Evolutionary conservation across 169 alveolate species (phyloP).

Genomic region (Besnoitia besnoiti): DNA sequence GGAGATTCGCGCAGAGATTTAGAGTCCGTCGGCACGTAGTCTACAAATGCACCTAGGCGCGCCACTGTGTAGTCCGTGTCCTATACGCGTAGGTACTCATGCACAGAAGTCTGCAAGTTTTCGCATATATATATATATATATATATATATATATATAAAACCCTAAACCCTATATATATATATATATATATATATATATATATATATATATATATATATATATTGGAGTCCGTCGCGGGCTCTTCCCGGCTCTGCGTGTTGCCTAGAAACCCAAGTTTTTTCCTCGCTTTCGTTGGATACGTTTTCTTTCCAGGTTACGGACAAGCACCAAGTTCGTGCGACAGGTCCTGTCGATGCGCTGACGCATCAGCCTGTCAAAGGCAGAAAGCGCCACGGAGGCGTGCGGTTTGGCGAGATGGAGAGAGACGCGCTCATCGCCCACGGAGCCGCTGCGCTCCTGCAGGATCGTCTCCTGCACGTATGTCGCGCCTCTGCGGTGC

Average conservation of each 20-base stretch:
- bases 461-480: constrained; percentile 95
- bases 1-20: too few species aligned
- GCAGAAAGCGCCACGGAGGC: constrained; percentile 99
- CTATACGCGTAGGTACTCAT: too few species aligned
- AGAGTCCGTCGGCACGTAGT: too few species aligned
- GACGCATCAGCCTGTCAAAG: constrained; percentile 99
- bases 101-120: too few species aligned
- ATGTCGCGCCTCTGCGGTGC: neutral
- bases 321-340: constrained; percentile 95
- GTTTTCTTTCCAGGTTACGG: constrained; percentile 75
- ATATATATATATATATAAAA: too few species aligned
- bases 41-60: too few species aligned
- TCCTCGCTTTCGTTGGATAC: too few species aligned
- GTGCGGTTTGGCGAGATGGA: constrained; percentile 99
- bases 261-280: neutral
- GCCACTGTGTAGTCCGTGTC: too few species aligned
- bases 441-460: constrained; percentile 97
- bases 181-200: too few species aligned
- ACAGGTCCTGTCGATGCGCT: constrained; percentile 98
- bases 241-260: neutral
- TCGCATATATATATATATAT: too few species aligned
- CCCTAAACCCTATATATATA: too few species aligned
- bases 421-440: constrained; percentile 98
- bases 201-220: too few species aligned
- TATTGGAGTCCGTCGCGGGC: neutral